Conservation (phyloP, 1,284 basidiomycete species). For the Blastosporella zonata region DNA sequence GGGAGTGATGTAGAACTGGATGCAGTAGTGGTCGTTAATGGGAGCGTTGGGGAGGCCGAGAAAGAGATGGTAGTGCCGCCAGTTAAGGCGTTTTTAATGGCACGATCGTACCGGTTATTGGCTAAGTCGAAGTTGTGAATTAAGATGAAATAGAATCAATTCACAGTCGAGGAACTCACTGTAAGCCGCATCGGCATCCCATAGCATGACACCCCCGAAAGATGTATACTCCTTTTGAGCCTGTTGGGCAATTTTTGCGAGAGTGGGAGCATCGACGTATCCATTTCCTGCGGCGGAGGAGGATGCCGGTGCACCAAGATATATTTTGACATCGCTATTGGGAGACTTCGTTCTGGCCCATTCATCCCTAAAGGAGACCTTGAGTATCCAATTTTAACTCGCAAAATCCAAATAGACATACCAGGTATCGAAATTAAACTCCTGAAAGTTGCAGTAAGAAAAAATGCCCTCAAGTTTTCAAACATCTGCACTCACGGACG, state of each 20-base stretch:
- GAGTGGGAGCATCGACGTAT: conserved; percentile 43
- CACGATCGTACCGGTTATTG: conserved; percentile 46
- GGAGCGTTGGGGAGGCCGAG: too few species aligned
- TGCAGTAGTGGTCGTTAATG: conserved; percentile 10
- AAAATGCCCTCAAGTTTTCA: not conserved
- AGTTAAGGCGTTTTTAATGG: conserved; percentile 49
- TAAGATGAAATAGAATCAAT: not conserved
- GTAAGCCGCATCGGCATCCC: conserved; percentile 32
- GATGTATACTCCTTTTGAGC: conserved; percentile 47
- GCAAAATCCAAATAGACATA: conserved; percentile 23
- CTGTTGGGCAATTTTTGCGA: conserved; percentile 39
- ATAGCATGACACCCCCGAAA: conserved; percentile 67
- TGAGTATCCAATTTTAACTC: not conserved
- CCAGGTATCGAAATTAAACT: conserved; percentile 55
- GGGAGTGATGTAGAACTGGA: conserved; percentile 16
- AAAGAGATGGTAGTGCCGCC: conserved; percentile 21
- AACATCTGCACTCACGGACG: conserved; percentile 33
- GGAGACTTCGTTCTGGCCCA: conserved; percentile 56
- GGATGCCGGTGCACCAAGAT: conserved; percentile 55
- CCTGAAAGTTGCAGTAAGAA: conserved; percentile 26
- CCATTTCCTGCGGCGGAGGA: conserved; percentile 47
- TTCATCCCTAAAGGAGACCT: conserved; percentile 44
- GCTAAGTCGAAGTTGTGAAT: conserved; percentile 26
- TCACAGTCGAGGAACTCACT: conserved; percentile 20
- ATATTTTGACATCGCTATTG: conserved; percentile 58